Evolutionary conservation across 805 yeast species (phyloP).

Genomic region (Metschnikowia similis): DNA sequence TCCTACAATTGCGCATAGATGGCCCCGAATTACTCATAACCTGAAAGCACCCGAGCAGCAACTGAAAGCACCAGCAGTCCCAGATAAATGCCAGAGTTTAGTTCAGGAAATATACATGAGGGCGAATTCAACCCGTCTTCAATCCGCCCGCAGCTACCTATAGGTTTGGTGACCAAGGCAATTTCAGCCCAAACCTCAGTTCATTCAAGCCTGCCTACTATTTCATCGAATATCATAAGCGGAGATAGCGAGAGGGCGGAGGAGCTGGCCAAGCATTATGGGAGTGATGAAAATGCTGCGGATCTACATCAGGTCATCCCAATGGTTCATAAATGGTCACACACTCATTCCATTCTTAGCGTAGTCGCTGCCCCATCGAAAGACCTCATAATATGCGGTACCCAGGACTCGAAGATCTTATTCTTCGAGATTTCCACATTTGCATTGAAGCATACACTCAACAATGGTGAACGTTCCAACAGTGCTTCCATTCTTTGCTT

Average conservation of each 20-base stretch:
- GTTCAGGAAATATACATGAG: conserved; percentile 28
- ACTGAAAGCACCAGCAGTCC: not conserved
- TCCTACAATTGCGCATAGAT: not conserved
- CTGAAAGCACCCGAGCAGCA: no score
- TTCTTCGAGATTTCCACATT: conserved; percentile 66
- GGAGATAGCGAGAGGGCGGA: not conserved
- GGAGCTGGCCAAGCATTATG: not conserved
- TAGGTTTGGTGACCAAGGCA: conserved; percentile 20
- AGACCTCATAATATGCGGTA: conserved; percentile 75
- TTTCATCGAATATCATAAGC: not conserved
- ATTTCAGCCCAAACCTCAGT: conserved; percentile 20
- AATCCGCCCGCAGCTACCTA: conserved; percentile 25
- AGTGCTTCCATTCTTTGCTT: conserved; percentile 73
- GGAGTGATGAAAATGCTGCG: not conserved
- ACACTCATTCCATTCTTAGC: conserved; percentile 68
- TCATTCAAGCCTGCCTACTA: conserved; percentile 20
- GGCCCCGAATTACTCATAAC: not conserved
- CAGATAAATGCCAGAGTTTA: conserved; percentile 10
- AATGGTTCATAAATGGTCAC: conserved; percentile 67
- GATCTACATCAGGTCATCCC: conserved; percentile 14
- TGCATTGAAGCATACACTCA: conserved; percentile 46
- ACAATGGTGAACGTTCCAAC: conserved; percentile 47
- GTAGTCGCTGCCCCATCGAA: conserved; percentile 56
- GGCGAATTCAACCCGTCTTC: conserved; percentile 30
- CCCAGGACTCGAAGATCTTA: conserved; percentile 77